phyloP scores from a whole-genome alignment of 2,329 filamentous ascomycete genomes.

The Stenocarpella maydis region DNA sequence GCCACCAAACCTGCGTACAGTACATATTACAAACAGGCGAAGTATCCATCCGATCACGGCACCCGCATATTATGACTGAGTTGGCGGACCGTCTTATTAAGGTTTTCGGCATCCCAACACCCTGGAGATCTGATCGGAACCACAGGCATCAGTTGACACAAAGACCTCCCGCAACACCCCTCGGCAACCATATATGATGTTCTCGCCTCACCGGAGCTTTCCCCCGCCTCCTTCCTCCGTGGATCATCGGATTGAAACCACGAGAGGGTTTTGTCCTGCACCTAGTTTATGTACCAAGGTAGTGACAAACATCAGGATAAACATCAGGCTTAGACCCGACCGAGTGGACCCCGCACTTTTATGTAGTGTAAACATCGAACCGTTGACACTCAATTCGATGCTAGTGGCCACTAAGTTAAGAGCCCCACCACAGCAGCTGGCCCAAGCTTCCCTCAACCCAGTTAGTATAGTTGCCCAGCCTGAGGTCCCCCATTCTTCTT shows the following conservation, averaged over 20 bases:
- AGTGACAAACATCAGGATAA: too few relatives aligned
- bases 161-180: neutral
- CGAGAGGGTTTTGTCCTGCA: neutral
- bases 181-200: neutral
- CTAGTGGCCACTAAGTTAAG: neutral
- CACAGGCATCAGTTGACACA: constrained; percentile 3
- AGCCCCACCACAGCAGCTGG: neutral
- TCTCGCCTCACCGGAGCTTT: constrained; percentile 1
- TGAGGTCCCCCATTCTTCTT: neutral
- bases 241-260: constrained; percentile 7
- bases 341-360: constrained; percentile 1
- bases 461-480: neutral
- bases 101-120: neutral
- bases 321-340: constrained; percentile 14
- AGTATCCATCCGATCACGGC: neutral
- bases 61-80: neutral
- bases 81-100: neutral
- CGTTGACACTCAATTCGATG: too few relatives aligned
- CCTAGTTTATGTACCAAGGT: neutral
- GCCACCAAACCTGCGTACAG: neutral
- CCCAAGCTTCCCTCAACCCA: constrained; percentile 19
- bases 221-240: neutral
- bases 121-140: neutral
- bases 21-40: neutral
- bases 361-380: neutral